Base-by-base conservation (phyloP, 2,329 filamentous ascomycete genomes). In the Fusarium oligoseptatum region DNA sequence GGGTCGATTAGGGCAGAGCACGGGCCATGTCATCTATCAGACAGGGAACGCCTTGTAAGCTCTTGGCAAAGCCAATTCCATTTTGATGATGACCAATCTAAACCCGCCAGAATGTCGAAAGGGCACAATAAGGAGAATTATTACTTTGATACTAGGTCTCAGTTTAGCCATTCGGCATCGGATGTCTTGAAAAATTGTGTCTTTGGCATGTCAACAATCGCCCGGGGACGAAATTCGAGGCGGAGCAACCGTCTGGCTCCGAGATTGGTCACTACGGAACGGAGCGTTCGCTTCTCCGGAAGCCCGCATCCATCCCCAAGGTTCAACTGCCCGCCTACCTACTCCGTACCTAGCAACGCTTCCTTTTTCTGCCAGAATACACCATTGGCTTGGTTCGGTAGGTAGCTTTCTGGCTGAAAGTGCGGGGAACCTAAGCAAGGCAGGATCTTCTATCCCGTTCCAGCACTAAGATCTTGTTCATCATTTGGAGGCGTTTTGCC, bases 81-180 rank as follows among this genome's bases (percentile, higher is more conserved):
- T 65, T 66, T 65, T 73, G 67, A 70, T 73, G 56, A 75, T 75
- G 66, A 57, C 66, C 66, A 75, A 75, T 75, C 72, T 75, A 70
- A 64, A 48, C 72, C 70, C 56, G 39, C 65, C 58, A 58, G 45
- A 29, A 45, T 56, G 68, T 48, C 39, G 22, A 74, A 37, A 55
- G 34, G 65, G 37, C 29, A 48, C 50, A 48, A 34, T 65, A 72
- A 74, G 72, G 72, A 66, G 72, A 63, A 34, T 45, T 36, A 22
- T 68, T 32, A 36, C 24, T 39, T 17, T 50, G 57, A 60, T 29
- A 52, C 48, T 15, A 12, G 6, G 29, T 34, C 48, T 64, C 61
- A 55, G 60, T 64, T 64, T n/a, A 39, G 41, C 43, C 32, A 64
- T 63, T 29, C 60, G 55, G 56, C 27, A 60, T 50, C 27, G 34